Base-by-base conservation (phyloP, 108 stramenopile genomes). In the Cyclotella baltica region DNA sequence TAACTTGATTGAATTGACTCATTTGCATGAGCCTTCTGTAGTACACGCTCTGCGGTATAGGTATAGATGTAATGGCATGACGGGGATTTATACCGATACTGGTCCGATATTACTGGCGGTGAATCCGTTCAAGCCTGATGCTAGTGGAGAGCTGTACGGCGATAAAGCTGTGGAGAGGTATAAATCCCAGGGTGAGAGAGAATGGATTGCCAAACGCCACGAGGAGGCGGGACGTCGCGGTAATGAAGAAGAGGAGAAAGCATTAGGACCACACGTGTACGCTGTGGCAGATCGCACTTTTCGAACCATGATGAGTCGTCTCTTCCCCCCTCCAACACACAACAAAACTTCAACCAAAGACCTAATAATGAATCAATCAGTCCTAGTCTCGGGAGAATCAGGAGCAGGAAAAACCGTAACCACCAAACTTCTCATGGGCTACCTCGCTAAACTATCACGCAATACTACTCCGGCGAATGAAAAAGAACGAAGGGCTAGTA, bases 251-350 rank as follows among this genome's bases (percentile, higher is more conserved):
- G 28, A 40, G n/a, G 63, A 74, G 16, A 46, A 48, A 30, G 10
- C 19, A 3, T 67, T 87, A 20, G 80, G 75, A n/a, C 95, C 96
- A 15, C 96, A 97, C 80, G 90, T 95, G 13, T 97, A 88, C 65
- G 88, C 86, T 34, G 82, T 95, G 5, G 96, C 95, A 6, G 90
- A 93, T 71, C 38, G 76, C 31, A 85, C 95, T 0, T 92, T 91
- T 80, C 86, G 89, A 23, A 81, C 48, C 69, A 90, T 96, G 90
- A 87, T 84, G 76, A 78, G 56, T 19, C 61, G 59, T 37, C 23
- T 86, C 36, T 48, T 83, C 25, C 58, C 37, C 31, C 47, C 47
- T 62, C 34, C 19, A 38, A 23, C 40, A 31, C 0, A 43, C 0
- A 47, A 35, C 35, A 33, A 48, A 57, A 37, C 46, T 61, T 57